Percentiles rank a stretch among this genome's conserved stretches.
Evolutionary conservation across 75 land plant species (phyloP).

Genomic region (Cunninghamia lanceolata): DNA sequence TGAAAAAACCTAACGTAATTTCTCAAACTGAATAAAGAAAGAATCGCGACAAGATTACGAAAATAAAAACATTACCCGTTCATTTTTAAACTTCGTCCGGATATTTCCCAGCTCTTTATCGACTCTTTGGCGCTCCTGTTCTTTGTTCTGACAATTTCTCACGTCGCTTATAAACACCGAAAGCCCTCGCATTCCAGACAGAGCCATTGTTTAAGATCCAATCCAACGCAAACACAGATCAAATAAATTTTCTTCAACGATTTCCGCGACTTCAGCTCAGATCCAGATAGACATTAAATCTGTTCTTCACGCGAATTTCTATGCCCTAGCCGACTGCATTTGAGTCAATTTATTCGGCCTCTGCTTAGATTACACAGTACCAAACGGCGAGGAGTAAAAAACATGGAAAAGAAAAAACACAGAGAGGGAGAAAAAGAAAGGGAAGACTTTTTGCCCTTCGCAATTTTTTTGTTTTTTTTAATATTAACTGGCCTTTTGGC

Average conservation of each 20-base stretch:
- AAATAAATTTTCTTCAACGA: background rate
- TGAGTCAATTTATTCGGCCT: background rate
- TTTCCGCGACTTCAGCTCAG: background rate
- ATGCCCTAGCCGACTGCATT: background rate
- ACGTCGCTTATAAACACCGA: constrained; percentile 98
- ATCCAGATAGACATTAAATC: background rate
- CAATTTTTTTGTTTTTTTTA: background rate
- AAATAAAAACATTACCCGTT: constrained; percentile 42
- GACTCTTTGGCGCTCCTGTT: constrained; percentile 88
- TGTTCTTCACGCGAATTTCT: background rate
- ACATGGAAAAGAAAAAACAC: background rate
- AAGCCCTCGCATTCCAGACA: constrained; percentile 97
- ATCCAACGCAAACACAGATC: constrained; percentile 10
- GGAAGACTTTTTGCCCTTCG: background rate
- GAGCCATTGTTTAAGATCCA: constrained; percentile 65
- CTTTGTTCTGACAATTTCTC: constrained; percentile 97
- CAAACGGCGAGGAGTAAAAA: background rate
- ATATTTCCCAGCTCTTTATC: constrained; percentile 99
- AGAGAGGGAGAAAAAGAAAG: background rate
- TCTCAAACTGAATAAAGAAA: background rate
- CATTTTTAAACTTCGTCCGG: constrained; percentile 81
- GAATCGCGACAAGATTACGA: constrained; percentile 8
- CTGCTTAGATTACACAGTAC: background rate
- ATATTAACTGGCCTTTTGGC: background rate
- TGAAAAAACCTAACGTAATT: background rate